phyloP scores from a whole-genome alignment of 306 rosid species.

The Prunus davidiana region DNA sequence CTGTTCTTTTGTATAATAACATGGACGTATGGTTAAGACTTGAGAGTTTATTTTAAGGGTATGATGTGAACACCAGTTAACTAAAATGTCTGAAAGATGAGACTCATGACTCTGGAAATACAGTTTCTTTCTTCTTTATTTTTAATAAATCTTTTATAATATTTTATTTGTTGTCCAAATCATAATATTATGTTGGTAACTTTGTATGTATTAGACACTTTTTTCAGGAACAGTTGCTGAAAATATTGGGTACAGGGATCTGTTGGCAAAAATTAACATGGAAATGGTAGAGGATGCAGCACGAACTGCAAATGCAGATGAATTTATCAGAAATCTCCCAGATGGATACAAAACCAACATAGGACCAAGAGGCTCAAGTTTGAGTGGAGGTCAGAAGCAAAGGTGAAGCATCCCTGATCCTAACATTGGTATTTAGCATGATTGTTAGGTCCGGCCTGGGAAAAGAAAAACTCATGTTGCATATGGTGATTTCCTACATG shows the following conservation, averaged over 20 bases:
- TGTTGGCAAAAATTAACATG: slow-evolving; percentile 64
- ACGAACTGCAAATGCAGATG: slow-evolving; percentile 76
- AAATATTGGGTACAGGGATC: slow-evolving; percentile 83
- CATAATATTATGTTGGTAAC: background rate
- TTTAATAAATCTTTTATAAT: background rate
- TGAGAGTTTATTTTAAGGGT: too few relatives aligned
- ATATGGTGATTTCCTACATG: background rate
- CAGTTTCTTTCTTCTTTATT: background rate
- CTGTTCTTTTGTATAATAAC: background rate
- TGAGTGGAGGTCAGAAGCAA: slow-evolving; percentile 97
- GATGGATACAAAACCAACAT: slow-evolving; percentile 70
- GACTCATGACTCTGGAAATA: too few relatives aligned
- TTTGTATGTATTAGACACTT: slow-evolving; percentile 48
- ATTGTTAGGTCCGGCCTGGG: background rate
- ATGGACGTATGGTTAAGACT: background rate
- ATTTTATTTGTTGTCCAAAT: too few relatives aligned
- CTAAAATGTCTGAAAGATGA: background rate
- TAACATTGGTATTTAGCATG: background rate
- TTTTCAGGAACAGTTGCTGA: slow-evolving; percentile 91
- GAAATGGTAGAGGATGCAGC: slow-evolving; percentile 69
- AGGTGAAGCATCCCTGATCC: slow-evolving; percentile 44
- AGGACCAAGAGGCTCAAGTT: slow-evolving; percentile 83
- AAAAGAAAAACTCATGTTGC: background rate
- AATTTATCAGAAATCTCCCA: slow-evolving; percentile 69
- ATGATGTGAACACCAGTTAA: background rate